Conservation (phyloP, 108 stramenopile species). For the Nitzschia putrida region DNA sequence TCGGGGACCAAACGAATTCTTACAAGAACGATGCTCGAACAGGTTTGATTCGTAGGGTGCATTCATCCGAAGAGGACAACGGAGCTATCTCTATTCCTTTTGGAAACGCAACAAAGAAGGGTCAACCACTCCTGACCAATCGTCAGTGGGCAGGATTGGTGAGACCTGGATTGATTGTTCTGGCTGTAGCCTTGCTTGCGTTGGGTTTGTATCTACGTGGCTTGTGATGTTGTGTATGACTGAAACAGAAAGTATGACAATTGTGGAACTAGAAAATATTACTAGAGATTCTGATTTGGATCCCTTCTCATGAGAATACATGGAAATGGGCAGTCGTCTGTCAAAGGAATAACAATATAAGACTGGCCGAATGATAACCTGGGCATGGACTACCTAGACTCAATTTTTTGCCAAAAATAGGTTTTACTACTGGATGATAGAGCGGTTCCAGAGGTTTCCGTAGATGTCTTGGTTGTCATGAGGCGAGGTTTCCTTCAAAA, state of each 20-base stretch:
- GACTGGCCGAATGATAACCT: no score
- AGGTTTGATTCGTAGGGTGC: not conserved
- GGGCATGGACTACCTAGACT: no score
- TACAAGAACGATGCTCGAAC: not conserved
- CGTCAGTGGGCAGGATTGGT: not conserved
- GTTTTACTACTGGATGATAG: no score
- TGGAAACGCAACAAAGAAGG: not conserved
- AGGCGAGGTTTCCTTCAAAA: no score
- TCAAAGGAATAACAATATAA: constrained; percentile 21
- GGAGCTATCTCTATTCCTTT: not conserved
- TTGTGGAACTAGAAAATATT: no score
- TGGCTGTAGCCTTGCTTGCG: not conserved
- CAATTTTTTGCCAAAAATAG: no score
- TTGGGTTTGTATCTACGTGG: not conserved
- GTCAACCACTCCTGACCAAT: not conserved
- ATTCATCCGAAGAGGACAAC: not conserved
- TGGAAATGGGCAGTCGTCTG: constrained; percentile 20
- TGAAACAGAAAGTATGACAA: no score
- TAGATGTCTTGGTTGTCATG: no score
- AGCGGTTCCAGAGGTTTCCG: no score
- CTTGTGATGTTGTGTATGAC: not conserved
- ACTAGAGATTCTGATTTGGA: no score
- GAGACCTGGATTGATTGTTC: not conserved
- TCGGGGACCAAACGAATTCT: not conserved
- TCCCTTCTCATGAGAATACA: constrained; percentile 18